Conservation (phyloP, 2,329 filamentous ascomycete genomes). For the Beauveria pseudobassiana region DNA sequence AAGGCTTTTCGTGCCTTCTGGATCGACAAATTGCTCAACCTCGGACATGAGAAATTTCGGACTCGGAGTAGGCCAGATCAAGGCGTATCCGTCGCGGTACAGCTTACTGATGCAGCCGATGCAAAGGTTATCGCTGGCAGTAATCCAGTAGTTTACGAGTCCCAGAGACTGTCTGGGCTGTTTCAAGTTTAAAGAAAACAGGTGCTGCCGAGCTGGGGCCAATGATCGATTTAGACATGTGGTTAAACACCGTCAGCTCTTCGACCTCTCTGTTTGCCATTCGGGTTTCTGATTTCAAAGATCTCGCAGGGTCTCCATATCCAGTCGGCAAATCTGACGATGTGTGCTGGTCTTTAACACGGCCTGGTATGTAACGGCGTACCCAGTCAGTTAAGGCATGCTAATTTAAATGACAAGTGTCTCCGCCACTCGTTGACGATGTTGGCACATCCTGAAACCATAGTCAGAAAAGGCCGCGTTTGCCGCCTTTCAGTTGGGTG, state of each 20-base stretch:
- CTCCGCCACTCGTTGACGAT: slow-evolving; percentile 14
- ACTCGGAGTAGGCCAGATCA: slow-evolving; percentile 58
- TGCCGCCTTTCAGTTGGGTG: slow-evolving; percentile 10
- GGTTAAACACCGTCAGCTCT: slow-evolving; percentile 59
- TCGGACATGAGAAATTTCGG: slow-evolving; percentile 62
- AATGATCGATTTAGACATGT: slow-evolving; percentile 65
- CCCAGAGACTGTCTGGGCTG: slow-evolving; percentile 63
- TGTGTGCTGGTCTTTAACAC: slow-evolving; percentile 61
- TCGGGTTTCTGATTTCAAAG: slow-evolving; percentile 59
- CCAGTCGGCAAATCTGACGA: slow-evolving; percentile 66
- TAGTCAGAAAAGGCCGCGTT: slow-evolving; percentile 15
- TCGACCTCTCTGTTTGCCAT: slow-evolving; percentile 51
- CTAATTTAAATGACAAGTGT: slow-evolving; percentile 13
- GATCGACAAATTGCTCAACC: slow-evolving; percentile 63
- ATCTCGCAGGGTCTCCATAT: slow-evolving; percentile 63
- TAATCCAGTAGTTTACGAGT: slow-evolving; percentile 61
- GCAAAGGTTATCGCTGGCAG: slow-evolving; percentile 65
- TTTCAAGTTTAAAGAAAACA: slow-evolving; percentile 59
- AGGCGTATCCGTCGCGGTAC: slow-evolving; percentile 64
- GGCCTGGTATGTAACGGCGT: slow-evolving; percentile 63
- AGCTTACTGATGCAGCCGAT: slow-evolving; percentile 66
- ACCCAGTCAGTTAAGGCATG: slow-evolving; percentile 54
- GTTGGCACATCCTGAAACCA: slow-evolving; percentile 14
- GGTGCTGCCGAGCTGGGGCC: slow-evolving; percentile 57
- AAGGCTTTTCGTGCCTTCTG: slow-evolving; percentile 56